Evolutionary conservation across 371 early-diverging fungal genomes (phyloP).

Genomic region (Apophysomyces sp.): DNA sequence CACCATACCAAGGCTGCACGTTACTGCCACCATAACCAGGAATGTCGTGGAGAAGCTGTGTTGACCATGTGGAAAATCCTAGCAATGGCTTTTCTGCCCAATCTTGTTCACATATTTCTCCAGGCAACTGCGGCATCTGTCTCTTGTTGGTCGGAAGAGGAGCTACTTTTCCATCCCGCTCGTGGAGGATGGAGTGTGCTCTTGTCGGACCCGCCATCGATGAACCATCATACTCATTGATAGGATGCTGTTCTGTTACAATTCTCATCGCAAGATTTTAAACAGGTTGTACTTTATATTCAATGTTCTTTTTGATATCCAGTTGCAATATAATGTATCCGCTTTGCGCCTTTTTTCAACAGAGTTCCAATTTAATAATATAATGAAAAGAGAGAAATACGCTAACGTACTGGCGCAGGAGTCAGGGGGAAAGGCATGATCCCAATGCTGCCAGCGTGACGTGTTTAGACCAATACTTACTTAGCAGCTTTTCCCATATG

Average conservation of each 20-base stretch:
- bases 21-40: slow-evolving; percentile 34
- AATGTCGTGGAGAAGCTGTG: slow-evolving; percentile 32
- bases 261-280: too few relatives aligned
- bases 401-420: not conserved
- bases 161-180: too few relatives aligned
- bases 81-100: slow-evolving; percentile 28
- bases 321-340: too few relatives aligned
- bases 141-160: not conserved
- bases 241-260: too few relatives aligned
- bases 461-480: too few relatives aligned
- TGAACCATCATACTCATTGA: too few relatives aligned
- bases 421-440: not conserved
- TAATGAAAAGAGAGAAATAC: not conserved
- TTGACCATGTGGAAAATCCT: slow-evolving; percentile 40
- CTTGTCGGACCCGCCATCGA: too few relatives aligned
- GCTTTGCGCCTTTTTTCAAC: not conserved
- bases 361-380: not conserved
- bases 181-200: too few relatives aligned
- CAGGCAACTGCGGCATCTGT: not conserved
- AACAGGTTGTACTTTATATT: too few relatives aligned
- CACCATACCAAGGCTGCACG: slow-evolving; percentile 20
- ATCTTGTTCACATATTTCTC: not conserved
- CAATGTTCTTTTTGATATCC: too few relatives aligned
- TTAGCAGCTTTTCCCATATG: too few relatives aligned
- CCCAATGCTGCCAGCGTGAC: too few relatives aligned